Percentiles rank a stretch among this genome's conserved stretches.
Evolutionary conservation across 2,329 filamentous ascomycete genomes (phyloP).

Genomic region (Trichoderma harzianum): DNA sequence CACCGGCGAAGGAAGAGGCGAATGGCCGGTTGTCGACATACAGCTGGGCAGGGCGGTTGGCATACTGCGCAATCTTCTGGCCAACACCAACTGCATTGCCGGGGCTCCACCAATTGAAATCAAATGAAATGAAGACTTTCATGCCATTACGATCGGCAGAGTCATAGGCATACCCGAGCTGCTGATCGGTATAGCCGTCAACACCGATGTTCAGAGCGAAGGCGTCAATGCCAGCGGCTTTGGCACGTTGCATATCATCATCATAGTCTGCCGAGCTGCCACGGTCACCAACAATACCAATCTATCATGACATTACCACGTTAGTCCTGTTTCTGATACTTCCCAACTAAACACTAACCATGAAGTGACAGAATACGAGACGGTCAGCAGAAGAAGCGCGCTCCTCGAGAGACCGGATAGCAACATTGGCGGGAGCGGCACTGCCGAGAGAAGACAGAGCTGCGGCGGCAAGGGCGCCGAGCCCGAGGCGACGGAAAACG

Average conservation of each 20-base stretch:
- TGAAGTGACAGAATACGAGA: conserved; percentile 42
- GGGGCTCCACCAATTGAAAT: conserved; percentile 48
- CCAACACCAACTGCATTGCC: conserved; percentile 41
- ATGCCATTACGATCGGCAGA: conserved; percentile 45
- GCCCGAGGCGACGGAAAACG: conserved; percentile 20
- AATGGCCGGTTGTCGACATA: conserved; percentile 47
- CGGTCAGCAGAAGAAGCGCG: not conserved
- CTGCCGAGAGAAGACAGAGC: conserved; percentile 17
- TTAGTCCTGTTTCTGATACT: not conserved
- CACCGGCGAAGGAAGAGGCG: conserved; percentile 51
- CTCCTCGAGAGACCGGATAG: conserved; percentile 13
- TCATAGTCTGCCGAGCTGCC: conserved; percentile 43
- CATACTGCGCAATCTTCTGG: conserved; percentile 45
- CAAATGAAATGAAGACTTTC: conserved; percentile 55
- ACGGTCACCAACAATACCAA: conserved; percentile 37
- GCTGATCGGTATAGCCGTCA: conserved; percentile 41
- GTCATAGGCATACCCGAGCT: conserved; percentile 46
- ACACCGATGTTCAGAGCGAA: conserved; percentile 50
- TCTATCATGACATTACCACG: not conserved
- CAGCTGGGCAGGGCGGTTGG: conserved; percentile 42
- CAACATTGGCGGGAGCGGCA: conserved; percentile 12
- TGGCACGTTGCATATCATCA: conserved; percentile 45
- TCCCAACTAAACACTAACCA: conserved; percentile 27
- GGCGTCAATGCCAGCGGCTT: conserved; percentile 43
- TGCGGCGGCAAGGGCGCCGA: conserved; percentile 20